Evolutionary conservation across 2,329 filamentous ascomycete genomes (phyloP).

Genomic region (Penicillium sp.): DNA sequence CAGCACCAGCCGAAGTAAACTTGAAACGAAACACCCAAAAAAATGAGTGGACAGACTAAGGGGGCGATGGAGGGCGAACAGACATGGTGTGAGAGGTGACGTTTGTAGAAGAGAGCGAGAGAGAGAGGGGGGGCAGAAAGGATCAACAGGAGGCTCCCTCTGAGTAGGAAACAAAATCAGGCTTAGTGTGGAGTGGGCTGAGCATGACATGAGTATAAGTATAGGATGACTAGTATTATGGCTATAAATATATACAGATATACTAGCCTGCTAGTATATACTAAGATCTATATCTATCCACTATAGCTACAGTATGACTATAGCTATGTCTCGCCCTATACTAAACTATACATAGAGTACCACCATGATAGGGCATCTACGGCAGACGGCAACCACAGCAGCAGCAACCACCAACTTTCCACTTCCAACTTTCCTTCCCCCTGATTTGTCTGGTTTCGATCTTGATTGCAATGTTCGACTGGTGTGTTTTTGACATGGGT

Average conservation of each 20-base stretch:
- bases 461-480: background rate
- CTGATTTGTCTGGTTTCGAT: background rate
- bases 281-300: no score
- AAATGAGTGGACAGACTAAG: background rate
- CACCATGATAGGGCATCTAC: no score
- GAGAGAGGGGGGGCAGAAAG: conserved; percentile 12
- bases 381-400: background rate
- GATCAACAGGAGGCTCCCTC: conserved; percentile 31
- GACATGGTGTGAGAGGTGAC: background rate
- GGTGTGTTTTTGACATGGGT: background rate
- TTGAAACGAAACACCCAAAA: conserved; percentile 10
- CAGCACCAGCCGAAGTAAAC: conserved; percentile 5
- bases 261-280: no score
- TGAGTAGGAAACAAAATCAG: conserved; percentile 24
- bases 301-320: no score
- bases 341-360: no score
- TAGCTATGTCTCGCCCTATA: no score
- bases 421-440: background rate
- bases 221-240: no score
- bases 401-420: background rate
- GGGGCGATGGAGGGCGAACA: conserved; percentile 16
- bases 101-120: background rate
- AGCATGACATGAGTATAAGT: conserved; percentile 10
- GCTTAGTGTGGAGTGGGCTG: conserved; percentile 26
- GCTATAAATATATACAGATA: no score